Evolutionary conservation across 31 red algal species (phyloP).

Genomic region (Porphyra umbilicalis): DNA sequence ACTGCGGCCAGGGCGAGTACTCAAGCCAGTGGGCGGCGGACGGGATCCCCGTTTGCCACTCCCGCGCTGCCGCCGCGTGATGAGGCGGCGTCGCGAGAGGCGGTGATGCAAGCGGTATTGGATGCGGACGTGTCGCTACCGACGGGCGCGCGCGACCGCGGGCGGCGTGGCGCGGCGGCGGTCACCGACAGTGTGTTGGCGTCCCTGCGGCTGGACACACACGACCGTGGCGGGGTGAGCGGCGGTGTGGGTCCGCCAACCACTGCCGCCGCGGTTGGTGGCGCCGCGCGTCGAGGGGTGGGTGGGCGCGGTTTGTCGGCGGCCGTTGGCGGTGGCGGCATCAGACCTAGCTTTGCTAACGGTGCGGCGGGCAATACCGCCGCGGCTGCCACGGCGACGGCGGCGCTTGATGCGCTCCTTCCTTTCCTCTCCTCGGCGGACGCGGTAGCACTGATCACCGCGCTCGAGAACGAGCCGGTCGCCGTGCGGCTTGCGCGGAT

Average conservation of each 20-base stretch:
- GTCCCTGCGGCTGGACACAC: not conserved
- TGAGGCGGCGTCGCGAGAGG: not conserved
- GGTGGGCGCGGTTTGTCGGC: not conserved
- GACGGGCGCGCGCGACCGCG: not conserved
- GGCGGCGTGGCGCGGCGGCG: not conserved
- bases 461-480: not conserved
- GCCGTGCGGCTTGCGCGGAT: not conserved
- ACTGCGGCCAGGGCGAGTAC: not conserved
- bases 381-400: not conserved
- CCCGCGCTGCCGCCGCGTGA: not conserved
- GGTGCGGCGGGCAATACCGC: not conserved
- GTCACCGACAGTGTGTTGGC: not conserved
- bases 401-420: not conserved
- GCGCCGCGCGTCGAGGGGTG: not conserved
- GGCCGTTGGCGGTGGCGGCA: not conserved
- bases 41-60: not conserved
- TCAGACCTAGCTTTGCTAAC: not conserved
- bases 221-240: not conserved
- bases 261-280: not conserved
- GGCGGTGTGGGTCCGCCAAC: too few relatives aligned
- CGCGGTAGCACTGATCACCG: not conserved
- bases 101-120: not conserved
- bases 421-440: not conserved
- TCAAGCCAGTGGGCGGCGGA: not conserved
- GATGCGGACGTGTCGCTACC: not conserved